Evolutionary conservation across 1,139 yeast genomes (phyloP).

Genomic region (Saccharomyces hybrid): DNA sequence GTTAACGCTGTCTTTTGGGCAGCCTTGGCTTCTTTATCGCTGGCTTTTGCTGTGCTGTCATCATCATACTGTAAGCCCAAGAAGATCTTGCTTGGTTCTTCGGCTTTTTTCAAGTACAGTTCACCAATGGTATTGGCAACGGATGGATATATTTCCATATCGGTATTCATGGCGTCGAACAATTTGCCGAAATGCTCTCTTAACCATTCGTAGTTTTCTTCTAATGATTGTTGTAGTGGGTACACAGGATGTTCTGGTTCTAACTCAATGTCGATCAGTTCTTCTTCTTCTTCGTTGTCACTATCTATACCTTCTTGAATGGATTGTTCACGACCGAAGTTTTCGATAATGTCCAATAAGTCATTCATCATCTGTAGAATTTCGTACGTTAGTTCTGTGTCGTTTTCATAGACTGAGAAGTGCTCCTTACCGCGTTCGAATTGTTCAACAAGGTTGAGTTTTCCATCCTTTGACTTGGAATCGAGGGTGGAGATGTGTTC

Average conservation of each 20-base stretch:
- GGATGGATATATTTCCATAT: slow-evolving; percentile 32
- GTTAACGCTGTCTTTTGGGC: slow-evolving; percentile 47
- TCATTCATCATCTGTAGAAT: slow-evolving; percentile 54
- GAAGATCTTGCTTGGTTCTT: slow-evolving; percentile 49
- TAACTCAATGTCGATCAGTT: slow-evolving; percentile 34
- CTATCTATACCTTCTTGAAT: slow-evolving; percentile 46
- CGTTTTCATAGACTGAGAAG: slow-evolving; percentile 11
- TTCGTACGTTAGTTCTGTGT: slow-evolving; percentile 36
- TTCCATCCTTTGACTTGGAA: slow-evolving; percentile 31
- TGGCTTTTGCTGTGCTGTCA: slow-evolving; percentile 39
- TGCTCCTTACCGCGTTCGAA: slow-evolving; percentile 14
- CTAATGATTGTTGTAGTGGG: slow-evolving; percentile 31
- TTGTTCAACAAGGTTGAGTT: slow-evolving; percentile 28
- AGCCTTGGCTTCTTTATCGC: slow-evolving; percentile 30
- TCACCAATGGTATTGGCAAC: slow-evolving; percentile 52
- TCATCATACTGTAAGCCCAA: slow-evolving; percentile 52
- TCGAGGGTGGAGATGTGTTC: slow-evolving; percentile 48
- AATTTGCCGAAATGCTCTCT: slow-evolving; percentile 44
- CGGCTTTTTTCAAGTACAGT: slow-evolving; percentile 55
- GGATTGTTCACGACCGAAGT: slow-evolving; percentile 48
- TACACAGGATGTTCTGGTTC: slow-evolving; percentile 48
- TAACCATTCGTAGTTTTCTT: slow-evolving; percentile 46
- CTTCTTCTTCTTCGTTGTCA: slow-evolving; percentile 38
- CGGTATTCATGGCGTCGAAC: slow-evolving; percentile 23
- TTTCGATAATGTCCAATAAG: slow-evolving; percentile 55